Conservation (phyloP, 257 asterid species). For the Eustoma russellianum region DNA sequence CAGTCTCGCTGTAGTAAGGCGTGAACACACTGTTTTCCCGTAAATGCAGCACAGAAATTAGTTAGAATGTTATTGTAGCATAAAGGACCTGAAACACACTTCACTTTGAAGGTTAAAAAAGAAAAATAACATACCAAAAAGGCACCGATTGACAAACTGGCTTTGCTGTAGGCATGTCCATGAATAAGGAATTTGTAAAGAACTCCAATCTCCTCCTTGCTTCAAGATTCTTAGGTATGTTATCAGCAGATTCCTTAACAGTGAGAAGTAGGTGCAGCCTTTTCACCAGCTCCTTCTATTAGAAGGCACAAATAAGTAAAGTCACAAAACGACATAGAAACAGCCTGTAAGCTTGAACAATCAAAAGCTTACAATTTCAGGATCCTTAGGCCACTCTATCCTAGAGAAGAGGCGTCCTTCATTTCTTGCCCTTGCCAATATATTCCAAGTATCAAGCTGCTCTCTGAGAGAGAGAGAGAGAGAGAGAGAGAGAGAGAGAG, state of each 20-base stretch:
- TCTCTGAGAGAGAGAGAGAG: conserved; percentile 45
- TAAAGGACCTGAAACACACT: conserved; percentile 2
- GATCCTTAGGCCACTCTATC: conserved; percentile 94
- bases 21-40: conserved; percentile 79
- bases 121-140: conserved; percentile 51
- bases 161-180: conserved; percentile 92
- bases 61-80: conserved; percentile 14
- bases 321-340: neutral
- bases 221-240: conserved; percentile 96
- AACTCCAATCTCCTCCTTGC: conserved; percentile 90
- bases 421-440: conserved; percentile 82
- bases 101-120: neutral
- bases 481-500: conserved; percentile 1
- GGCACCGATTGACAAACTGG: conserved; percentile 92
- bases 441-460: conserved; percentile 93
- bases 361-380: conserved; percentile 54
- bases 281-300: conserved; percentile 93
- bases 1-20: conserved; percentile 97
- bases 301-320: neutral
- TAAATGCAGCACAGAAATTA: conserved; percentile 16
- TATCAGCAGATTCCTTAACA: conserved; percentile 88
- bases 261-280: conserved; percentile 93
- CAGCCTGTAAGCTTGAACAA: conserved; percentile 1
- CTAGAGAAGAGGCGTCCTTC: conserved; percentile 90
- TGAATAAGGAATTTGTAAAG: conserved; percentile 84